These are phyloP conservation scores for Halenospora varia DNA, from an alignment of 495 filamentous ascomycete species.

Conservation along the genomic window DNA sequence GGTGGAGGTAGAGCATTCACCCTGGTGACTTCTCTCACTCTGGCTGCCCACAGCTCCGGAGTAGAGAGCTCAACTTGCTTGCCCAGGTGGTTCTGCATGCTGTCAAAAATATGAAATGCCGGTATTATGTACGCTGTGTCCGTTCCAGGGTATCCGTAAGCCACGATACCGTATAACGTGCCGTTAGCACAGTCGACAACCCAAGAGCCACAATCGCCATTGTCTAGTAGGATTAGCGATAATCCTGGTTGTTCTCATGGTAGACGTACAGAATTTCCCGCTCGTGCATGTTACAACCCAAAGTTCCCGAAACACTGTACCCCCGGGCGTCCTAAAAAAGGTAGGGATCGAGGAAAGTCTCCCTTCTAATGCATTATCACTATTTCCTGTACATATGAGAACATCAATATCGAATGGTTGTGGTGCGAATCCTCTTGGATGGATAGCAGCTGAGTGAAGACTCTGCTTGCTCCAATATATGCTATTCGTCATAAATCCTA, in stretches of 20 bases:
- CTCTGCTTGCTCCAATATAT: slow-evolving; percentile 1
- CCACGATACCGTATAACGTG: slow-evolving; percentile 25
- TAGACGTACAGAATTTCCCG: slow-evolving; percentile 1
- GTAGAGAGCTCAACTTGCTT: slow-evolving; percentile 1
- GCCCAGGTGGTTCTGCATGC: neutral
- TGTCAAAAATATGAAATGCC: slow-evolving; percentile 7
- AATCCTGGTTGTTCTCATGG: neutral
- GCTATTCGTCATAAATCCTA: slow-evolving; percentile 4
- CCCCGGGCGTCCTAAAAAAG: neutral
- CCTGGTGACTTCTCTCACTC: neutral
- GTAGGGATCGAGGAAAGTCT: neutral
- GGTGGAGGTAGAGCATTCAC: neutral
- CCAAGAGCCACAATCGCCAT: slow-evolving; percentile 26
- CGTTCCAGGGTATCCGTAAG: slow-evolving; percentile 19
- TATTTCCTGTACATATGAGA: slow-evolving; percentile 1
- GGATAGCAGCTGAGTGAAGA: neutral
- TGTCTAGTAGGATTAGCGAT: neutral
- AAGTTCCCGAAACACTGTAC: neutral
- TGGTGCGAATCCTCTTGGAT: neutral
- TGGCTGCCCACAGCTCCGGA: neutral
- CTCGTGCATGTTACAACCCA: neutral
- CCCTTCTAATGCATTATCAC: neutral
- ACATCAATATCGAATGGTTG: neutral
- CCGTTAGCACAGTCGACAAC: slow-evolving; percentile 21
- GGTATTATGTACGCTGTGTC: slow-evolving; percentile 25